These are phyloP conservation scores for Mycena sp. DNA, from an alignment of 1,284 basidiomycete species.

Conservation along the genomic window DNA sequence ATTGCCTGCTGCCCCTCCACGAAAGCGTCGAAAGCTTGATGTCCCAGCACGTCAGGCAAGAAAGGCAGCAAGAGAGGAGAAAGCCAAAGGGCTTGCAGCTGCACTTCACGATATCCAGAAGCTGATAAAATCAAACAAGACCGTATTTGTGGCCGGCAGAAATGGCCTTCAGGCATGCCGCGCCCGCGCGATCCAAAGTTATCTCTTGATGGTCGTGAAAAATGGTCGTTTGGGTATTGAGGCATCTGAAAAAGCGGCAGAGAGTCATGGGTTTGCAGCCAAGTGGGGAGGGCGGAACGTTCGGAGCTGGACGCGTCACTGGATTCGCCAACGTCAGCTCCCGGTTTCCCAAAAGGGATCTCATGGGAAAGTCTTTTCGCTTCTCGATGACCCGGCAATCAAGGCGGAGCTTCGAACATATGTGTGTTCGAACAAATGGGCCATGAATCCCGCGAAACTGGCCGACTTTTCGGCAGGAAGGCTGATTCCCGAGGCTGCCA, in stretches of 20 bases:
- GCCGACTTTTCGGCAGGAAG: constrained; percentile 44
- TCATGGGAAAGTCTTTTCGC: constrained; percentile 38
- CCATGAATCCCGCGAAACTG: constrained; percentile 44
- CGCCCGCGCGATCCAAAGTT: constrained; percentile 30
- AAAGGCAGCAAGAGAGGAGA: background rate
- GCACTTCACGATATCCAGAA: constrained; percentile 27
- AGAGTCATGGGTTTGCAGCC: constrained; percentile 36
- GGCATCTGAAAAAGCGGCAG: no score
- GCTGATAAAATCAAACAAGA: constrained; percentile 30
- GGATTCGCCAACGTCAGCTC: constrained; percentile 32
- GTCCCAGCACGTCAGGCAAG: constrained; percentile 23
- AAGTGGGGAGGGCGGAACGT: constrained; percentile 33
- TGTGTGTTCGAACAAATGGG: constrained; percentile 41
- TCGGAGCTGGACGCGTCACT: constrained; percentile 33
- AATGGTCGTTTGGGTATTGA: no score
- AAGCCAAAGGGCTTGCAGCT: background rate
- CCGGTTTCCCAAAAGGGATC: constrained; percentile 36
- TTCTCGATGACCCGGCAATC: constrained; percentile 39
- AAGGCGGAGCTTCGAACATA: constrained; percentile 31
- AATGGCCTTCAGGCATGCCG: constrained; percentile 34
- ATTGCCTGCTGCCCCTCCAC: background rate
- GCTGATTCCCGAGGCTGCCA: constrained; percentile 34
- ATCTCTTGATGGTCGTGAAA: constrained; percentile 30
- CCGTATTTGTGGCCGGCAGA: no score
- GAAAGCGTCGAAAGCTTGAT: constrained; percentile 30